Base-by-base conservation (phyloP, 1,284 basidiomycete species). In the Melampsora americana region DNA sequence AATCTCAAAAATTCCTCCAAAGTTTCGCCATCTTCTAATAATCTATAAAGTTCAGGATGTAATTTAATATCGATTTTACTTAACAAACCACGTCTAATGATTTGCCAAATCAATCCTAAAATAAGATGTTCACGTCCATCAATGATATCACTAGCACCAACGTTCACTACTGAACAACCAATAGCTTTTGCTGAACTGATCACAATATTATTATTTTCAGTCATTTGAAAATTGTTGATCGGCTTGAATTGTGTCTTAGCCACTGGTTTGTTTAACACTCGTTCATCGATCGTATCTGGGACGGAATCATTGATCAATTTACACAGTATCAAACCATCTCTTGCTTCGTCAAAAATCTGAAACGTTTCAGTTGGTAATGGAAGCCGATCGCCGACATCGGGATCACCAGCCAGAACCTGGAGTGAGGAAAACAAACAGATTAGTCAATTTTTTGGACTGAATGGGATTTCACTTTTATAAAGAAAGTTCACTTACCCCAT, bases 351-450 rank as follows among this genome's bases (percentile, higher is more conserved):
- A 80, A 99, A 99, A 76, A 99, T 88, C 81, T 99, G 96, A 92
- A 99, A 97, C 30, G 93, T 98, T 79, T 93, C 88, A n/a, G 93
- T 95, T 0, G 95, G 94, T 80, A 99, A 95, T 14, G 95, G 95
- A 77, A 95, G 87, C 56, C 93, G 88, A 77, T 86, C 84, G 26
- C 89, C 90, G 67, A 99, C 86, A 83, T 97, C 94, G 23, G 88
- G 82, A 82, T 99, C 96, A 69, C 92, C 92, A 80, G 91, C 92
- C 69, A 99, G 88, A 50, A 95, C 90, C 93, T 95, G 80, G 35
- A 71, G 16, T 28, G 30, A 28, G 44, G 5, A n/a, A 26, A 23
- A 26, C 0, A 26, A 14, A 1, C 6, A n/a, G n/a, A 7, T 42
- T 42, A 11, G 12, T 42, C 39, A 42, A 42, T 42, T 42, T 42